A percentile compares a stretch with the other conserved stretches of the same genome.
These are phyloP conservation scores for Piper longum DNA, from an alignment of 164 flowering plant genomes.

Conservation along the genomic window DNA sequence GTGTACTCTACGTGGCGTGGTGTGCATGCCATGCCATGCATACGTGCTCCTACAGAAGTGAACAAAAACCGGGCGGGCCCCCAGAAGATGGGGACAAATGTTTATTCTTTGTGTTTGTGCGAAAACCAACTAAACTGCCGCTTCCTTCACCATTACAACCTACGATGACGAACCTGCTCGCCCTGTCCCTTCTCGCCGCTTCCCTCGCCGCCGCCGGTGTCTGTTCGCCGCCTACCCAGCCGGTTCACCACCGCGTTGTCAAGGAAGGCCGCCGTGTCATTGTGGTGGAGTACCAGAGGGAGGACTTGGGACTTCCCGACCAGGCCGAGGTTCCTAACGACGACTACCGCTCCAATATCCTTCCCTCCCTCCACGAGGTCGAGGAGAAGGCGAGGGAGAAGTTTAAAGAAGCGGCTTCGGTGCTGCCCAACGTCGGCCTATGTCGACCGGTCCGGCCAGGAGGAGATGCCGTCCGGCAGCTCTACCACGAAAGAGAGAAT, in stretches of 20 bases:
- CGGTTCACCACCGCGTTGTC: slow-evolving; percentile 14
- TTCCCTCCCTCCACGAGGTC: slow-evolving; percentile 1
- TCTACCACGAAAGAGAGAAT: slow-evolving; percentile 26
- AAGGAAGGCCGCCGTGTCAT: slow-evolving; percentile 42
- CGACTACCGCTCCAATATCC: background rate
- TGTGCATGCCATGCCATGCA: background rate
- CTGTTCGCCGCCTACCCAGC: slow-evolving; percentile 28
- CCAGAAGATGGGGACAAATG: background rate
- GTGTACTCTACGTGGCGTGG: background rate
- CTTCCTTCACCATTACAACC: background rate
- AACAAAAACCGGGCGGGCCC: background rate
- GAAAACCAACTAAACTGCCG: background rate
- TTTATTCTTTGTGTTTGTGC: no score
- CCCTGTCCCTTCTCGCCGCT: slow-evolving; percentile 27
- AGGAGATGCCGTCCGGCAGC: background rate
- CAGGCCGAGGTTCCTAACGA: background rate
- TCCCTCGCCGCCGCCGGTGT: slow-evolving; percentile 34
- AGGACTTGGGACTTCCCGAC: slow-evolving; percentile 23
- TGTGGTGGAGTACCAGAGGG: slow-evolving; percentile 41
- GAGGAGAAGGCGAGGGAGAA: slow-evolving; percentile 12
- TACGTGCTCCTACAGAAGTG: background rate
- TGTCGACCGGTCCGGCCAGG: slow-evolving; percentile 2
- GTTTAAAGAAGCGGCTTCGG: slow-evolving; percentile 14
- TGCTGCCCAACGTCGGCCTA: slow-evolving; percentile 20
- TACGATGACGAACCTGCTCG: slow-evolving; percentile 48